Evolutionary conservation across 31 red algal genomes (phyloP), one percentile per base, ranked within the genome.

Genomic region (Bonnemaisonia californica): DNA sequence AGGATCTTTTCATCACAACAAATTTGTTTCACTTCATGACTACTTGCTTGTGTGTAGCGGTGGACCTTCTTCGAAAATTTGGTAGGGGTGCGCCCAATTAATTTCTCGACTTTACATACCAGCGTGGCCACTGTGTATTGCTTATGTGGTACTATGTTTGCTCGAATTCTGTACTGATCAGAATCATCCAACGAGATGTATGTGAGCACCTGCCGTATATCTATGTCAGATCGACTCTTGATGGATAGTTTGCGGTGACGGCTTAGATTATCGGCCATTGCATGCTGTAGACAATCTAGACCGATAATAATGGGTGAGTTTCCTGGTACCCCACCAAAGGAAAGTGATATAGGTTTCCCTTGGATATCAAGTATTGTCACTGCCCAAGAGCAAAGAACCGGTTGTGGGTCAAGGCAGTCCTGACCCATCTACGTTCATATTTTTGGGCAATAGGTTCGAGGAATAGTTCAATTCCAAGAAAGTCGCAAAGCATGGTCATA

Each of bases 281-380:
- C 1, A 28, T 41, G 63, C 47, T 36, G 1, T 63, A 62, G 39
- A 1, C 23, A 19, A 21, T 79, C 57, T n/a, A 79, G 2, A 3
- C 75, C 75, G 9, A 79, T 63, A n/a, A 41, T 40, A 2, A 79
- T 8, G 4, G 75, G 57, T 2, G 74, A 57, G 38, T 77, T 54
- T 9, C 60, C 74, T 11, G 36, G 32, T 1, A 60, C 9, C 36
- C 57, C 32, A n/a, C 63, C 75, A 34, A 79, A 79, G 3, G 55
- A 62, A 1, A 79, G 29, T 2, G 37, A 32, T 58, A 33, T 13
- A 1, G 8, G 55, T 35, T 41, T 33, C n/a, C 57, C 57, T 2
- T 79, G 19, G 22, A 79, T 37, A 22, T 79, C 75, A 4, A 38
- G 56, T 62, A 63, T 7, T 1, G 55, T 36, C 2, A 79, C 1